Base-by-base conservation (phyloP, 768 basidiomycete species). In the Hypsizygus marmoreus region DNA sequence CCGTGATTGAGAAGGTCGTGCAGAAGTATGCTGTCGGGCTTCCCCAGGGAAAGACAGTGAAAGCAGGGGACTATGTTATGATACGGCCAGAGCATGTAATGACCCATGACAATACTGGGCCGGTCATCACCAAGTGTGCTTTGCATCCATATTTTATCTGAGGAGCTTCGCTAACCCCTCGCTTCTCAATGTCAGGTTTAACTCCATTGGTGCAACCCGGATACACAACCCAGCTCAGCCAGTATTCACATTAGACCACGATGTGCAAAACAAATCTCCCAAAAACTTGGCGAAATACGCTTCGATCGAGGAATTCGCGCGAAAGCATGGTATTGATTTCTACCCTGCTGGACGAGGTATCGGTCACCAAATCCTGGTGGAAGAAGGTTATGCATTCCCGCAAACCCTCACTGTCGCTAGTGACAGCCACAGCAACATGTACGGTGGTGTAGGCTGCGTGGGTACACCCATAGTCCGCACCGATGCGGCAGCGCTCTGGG, bases 31-130 rank as follows among this genome's bases (percentile, higher is more conserved):
- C 97, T 0, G 91, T 98, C n/a, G 93, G 86, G 39, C 74, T 94
- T 1, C 84, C 91, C 2, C 68, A 76, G 41, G 88, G 86, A 33
- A 91, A 87, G 63, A 71, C 75, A 12, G 90, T 98, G 55, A 84
- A 82, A 57, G 91, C 94, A 28, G 97, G 95, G 11, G 97, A 99
- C 84, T 98, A 98, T 83, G 94, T 98, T 29, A 99, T 97, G 95
- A 97, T 99, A 70, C 82, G 84, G 31, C 97, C 97, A 17, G 87
- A 97, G 63, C 93, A 98, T 79, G 94, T 97, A 56, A 95, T 95
- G 92, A 95, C 91, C 8, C 93, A 95, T 54, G 97, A 99, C 61
- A 98, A 98, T 63, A 99, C 97, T 10, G 97, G 94, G 0, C 95
- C 97, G 6, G 95, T 99, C 52, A 95, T 99, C 49, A 86, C 89